phyloP scores from a whole-genome alignment of 176 grass and related monocot species.

The Pharus latifolius region DNA sequence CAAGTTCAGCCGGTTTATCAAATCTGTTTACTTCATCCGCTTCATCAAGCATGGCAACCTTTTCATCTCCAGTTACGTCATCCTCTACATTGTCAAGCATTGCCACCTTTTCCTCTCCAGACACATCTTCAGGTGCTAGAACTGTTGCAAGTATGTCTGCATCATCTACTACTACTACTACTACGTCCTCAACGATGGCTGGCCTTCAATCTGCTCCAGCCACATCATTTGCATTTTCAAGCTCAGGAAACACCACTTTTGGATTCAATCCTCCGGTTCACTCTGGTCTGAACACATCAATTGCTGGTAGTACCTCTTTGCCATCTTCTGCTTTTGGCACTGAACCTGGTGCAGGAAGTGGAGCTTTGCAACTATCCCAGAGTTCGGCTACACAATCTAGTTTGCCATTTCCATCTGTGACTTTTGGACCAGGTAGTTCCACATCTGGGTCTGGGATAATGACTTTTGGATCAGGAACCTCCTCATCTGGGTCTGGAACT shows the following conservation, averaged over 20 bases:
- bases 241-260: slow-evolving; percentile 25
- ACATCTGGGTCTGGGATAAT: slow-evolving; percentile 1
- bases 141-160: background rate
- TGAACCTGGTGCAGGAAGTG: slow-evolving; percentile 10
- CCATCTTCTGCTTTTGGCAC: slow-evolving; percentile 21
- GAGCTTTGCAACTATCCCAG: slow-evolving; percentile 6
- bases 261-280: slow-evolving; percentile 38
- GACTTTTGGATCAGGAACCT: slow-evolving; percentile 14
- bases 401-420: slow-evolving; percentile 5
- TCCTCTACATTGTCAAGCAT: slow-evolving; percentile 2
- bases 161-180: background rate
- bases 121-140: slow-evolving; percentile 12
- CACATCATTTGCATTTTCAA: slow-evolving; percentile 22
- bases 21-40: background rate
- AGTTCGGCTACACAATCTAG: slow-evolving; percentile 28
- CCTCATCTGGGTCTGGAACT: background rate
- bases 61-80: slow-evolving; percentile 5
- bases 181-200: slow-evolving; percentile 5
- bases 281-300: slow-evolving; percentile 19
- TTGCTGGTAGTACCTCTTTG: slow-evolving; percentile 16
- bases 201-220: slow-evolving; percentile 11
- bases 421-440: slow-evolving; percentile 6
- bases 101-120: slow-evolving; percentile 6
- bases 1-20: slow-evolving; percentile 16
- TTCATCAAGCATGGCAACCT: slow-evolving; percentile 1